Evolutionary conservation across 2,329 filamentous ascomycete genomes (phyloP).

Genomic region (Fusarium xylarioides): DNA sequence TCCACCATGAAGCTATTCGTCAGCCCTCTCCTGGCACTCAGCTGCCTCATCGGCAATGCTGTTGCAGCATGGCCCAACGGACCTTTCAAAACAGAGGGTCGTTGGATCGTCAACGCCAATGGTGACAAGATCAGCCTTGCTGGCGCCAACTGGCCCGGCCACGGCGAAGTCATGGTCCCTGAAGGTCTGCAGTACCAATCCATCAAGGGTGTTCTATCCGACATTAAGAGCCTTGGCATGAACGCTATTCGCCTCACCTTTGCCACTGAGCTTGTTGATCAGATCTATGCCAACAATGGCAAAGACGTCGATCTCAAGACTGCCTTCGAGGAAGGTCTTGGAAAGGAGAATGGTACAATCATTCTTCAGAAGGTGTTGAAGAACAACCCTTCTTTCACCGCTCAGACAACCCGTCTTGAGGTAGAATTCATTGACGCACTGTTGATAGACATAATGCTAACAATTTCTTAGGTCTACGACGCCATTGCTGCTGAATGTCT

Average conservation of each 20-base stretch:
- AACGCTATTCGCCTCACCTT: constrained; percentile 71
- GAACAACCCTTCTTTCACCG: constrained; percentile 66
- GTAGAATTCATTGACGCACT: constrained; percentile 30
- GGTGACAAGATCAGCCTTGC: constrained; percentile 55
- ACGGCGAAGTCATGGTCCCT: constrained; percentile 70
- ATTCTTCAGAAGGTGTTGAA: constrained; percentile 61
- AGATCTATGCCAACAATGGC: constrained; percentile 61
- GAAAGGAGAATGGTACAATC: constrained; percentile 60
- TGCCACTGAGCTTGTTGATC: constrained; percentile 71
- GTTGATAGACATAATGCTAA: rapidly evolving
- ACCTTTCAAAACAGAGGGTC: constrained; percentile 52
- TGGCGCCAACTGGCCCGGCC: constrained; percentile 70
- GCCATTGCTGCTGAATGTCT: constrained; percentile 66
- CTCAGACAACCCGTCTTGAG: constrained; percentile 63
- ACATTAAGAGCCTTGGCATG: constrained; percentile 68
- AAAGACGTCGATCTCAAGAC: constrained; percentile 56
- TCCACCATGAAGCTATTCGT: not conserved
- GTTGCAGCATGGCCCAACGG: constrained; percentile 36
- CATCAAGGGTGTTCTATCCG: constrained; percentile 61
- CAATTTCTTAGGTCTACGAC: constrained; percentile 54
- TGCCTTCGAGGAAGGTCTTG: constrained; percentile 58
- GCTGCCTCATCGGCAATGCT: constrained; percentile 9
- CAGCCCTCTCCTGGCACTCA: not conserved
- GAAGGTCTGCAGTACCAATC: constrained; percentile 71
- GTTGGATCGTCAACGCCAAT: constrained; percentile 54